Evolutionary conservation across 371 early-diverging fungal species (phyloP), one percentile per base, ranked within the genome.

Genomic region (Mortierella sp.): DNA sequence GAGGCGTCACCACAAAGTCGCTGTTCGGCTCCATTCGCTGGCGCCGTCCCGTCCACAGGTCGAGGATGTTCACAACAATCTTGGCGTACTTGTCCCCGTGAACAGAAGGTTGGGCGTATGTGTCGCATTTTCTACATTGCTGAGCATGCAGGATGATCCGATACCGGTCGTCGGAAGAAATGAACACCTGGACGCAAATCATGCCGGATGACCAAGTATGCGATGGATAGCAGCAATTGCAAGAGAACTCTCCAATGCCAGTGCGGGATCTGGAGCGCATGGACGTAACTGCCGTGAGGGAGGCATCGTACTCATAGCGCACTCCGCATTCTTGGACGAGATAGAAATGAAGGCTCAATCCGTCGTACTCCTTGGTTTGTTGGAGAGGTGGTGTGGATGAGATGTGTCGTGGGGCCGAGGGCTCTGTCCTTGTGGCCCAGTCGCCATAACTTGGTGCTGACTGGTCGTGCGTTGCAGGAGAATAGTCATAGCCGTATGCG

Each of bases 81-180:
- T 24, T 50, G 7, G 50, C 50, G 24, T 50, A 50, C 4, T 24
- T 24, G 7, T 24, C 50, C 24, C 24, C 24, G 19, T 50, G 24
- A 8, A 50, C 50, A 24, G 4, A 1, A 8, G 50, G 50, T 14
- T 67, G 50, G 16, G 66, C 66, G 43, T 66, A 77, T 14, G 22
- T 22, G 4, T 77, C 43, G 31, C 77, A 77, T 22, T 11, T 4
- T 48, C 29, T 65, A 63, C 77, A 77, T n/a, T 71, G 47, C 26
- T 76, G 77, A 19, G 61, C 47, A 39, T 76, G 58, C n/a, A 76
- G 10, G 16, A 61, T 41, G 1, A 52, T 66, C 22, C 64, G 68
- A 13, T 76, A 76, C 13, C 71, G 22, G 52, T 37, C 44, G 26
- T 37, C 11, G 6, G 34, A 34, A 4, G 44, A 40, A 44, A 75